Conservation (phyloP, 176 grass and related monocot genomes). For the Lolium rigidum region DNA sequence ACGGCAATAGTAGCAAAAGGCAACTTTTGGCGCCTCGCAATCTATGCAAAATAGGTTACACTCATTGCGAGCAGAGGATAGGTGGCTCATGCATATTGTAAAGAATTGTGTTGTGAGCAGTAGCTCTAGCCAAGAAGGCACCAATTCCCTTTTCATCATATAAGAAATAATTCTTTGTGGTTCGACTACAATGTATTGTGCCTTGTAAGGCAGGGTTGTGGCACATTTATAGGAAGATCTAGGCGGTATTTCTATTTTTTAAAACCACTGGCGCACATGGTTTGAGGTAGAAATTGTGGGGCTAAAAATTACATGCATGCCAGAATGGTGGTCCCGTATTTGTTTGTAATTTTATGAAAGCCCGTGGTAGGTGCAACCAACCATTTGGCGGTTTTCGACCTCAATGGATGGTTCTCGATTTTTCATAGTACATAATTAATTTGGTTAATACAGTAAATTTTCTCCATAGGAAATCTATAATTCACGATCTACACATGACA, state of each 20-base stretch:
- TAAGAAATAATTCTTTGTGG: not conserved
- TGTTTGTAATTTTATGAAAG: not conserved
- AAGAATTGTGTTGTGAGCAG: conserved; percentile 63
- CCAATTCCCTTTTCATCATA: conserved; percentile 5
- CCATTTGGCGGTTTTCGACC: not conserved
- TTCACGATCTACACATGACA: no score
- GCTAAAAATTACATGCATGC: not conserved
- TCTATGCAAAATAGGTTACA: conserved; percentile 72
- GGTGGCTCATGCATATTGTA: conserved; percentile 43
- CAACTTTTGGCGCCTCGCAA: conserved; percentile 17
- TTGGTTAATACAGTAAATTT: no score
- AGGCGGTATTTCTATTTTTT: not conserved
- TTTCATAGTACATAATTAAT: not conserved
- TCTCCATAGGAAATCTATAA: no score
- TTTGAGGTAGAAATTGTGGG: not conserved
- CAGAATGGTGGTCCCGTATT: not conserved
- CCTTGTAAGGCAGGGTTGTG: not conserved
- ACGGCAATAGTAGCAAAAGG: conserved; percentile 66
- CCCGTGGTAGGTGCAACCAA: not conserved
- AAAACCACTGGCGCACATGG: conserved; percentile 11
- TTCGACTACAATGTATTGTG: not conserved
- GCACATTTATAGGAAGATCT: conserved; percentile 15
- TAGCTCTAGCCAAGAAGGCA: conserved; percentile 58
- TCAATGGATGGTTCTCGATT: not conserved
- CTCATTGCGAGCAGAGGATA: conserved; percentile 52